Evolutionary conservation across 768 basidiomycete genomes (phyloP).

Genomic region (Leccinum fibrillosum): DNA sequence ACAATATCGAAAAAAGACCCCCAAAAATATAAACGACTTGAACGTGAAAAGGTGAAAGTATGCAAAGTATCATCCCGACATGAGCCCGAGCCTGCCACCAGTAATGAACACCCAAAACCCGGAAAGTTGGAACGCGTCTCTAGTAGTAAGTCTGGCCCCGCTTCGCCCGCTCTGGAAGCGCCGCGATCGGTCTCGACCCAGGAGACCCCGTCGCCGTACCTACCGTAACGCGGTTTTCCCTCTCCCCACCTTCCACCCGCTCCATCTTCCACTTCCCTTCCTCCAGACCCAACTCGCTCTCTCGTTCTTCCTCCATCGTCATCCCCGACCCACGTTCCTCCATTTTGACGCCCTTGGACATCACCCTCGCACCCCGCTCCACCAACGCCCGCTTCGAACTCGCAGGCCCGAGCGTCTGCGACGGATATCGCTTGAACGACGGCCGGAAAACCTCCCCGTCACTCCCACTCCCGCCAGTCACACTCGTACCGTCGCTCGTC

Average conservation of each 20-base stretch:
- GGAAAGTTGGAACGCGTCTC: background rate
- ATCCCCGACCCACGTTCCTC: background rate
- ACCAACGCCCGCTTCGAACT: constrained; percentile 53
- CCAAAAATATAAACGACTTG: background rate
- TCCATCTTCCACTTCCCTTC: background rate
- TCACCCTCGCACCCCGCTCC: constrained; percentile 17
- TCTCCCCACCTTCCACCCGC: background rate
- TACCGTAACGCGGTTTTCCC: background rate
- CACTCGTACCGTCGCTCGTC: constrained; percentile 28
- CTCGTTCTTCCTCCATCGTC: background rate
- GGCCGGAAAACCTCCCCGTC: constrained; percentile 44
- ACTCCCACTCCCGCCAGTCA: constrained; percentile 30
- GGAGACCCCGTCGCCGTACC: constrained; percentile 22
- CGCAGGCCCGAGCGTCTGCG: constrained; percentile 65
- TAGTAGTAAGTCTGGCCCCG: constrained; percentile 7
- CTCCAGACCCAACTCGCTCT: background rate
- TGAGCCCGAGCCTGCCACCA: background rate
- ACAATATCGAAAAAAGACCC: background rate
- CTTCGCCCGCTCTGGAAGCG: constrained; percentile 31
- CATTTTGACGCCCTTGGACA: constrained; percentile 13
- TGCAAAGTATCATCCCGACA: background rate
- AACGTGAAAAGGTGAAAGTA: background rate
- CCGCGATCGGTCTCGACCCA: constrained; percentile 25
- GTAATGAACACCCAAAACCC: background rate
- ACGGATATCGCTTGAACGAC: constrained; percentile 70